Percentiles rank a stretch among this genome's conserved stretches.
phyloP scores from a whole-genome alignment of 805 yeast genomes.

The Tetrapisispora namnaoensis region DNA sequence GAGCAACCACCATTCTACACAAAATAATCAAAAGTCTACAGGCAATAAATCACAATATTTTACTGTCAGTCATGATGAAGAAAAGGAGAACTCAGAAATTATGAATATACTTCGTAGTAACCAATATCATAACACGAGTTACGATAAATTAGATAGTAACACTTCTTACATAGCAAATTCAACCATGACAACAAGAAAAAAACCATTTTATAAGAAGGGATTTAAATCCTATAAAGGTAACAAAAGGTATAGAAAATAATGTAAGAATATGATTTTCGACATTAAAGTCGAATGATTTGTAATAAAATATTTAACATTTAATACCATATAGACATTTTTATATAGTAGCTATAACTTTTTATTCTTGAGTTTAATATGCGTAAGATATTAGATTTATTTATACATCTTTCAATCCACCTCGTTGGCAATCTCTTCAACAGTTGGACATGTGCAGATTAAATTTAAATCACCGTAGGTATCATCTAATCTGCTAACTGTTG shows the following conservation, averaged over 20 bases:
- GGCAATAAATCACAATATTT: slow-evolving; percentile 16
- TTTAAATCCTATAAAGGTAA: slow-evolving; percentile 3
- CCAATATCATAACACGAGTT: slow-evolving; percentile 1
- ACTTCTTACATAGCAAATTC: slow-evolving; percentile 5
- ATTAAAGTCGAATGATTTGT: background rate
- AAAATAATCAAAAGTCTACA: slow-evolving; percentile 2
- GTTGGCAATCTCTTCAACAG: slow-evolving; percentile 63
- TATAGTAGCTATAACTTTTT: background rate
- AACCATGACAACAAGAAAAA: background rate
- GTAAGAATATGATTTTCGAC: background rate
- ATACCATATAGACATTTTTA: background rate
- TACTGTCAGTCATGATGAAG: slow-evolving; percentile 8
- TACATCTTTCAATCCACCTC: background rate
- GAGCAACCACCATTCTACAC: slow-evolving; percentile 5
- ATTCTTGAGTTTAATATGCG: background rate
- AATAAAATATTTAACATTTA: background rate
- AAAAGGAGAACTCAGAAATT: slow-evolving; percentile 12
- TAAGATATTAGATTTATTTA: background rate
- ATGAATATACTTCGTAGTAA: slow-evolving; percentile 14
- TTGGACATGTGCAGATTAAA: slow-evolving; percentile 87
- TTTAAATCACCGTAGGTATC: slow-evolving; percentile 92
- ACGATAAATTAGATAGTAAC: background rate
- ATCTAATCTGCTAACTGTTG: slow-evolving; percentile 83
- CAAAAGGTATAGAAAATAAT: slow-evolving; percentile 1
- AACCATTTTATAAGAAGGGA: background rate